Evolutionary conservation across 2,329 filamentous ascomycete species (phyloP).

Genomic region (Xylariomycetidae sp.): DNA sequence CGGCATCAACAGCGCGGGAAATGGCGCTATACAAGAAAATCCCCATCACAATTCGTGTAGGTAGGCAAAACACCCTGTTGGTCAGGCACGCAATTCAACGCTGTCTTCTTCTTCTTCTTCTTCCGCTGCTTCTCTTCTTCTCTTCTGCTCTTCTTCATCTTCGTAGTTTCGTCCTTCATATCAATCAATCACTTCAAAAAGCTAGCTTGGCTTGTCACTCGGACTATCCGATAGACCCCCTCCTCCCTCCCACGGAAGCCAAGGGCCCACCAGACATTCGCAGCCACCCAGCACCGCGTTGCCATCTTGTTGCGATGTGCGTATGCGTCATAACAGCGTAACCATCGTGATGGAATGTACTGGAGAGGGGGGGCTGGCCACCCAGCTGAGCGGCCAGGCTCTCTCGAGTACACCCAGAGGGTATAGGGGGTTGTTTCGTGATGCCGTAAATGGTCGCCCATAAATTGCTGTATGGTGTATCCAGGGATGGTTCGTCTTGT

Average conservation of each 20-base stretch:
- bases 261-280: slow-evolving; percentile 12
- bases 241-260: no score
- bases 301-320: slow-evolving; percentile 29
- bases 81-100: slow-evolving; percentile 3
- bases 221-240: no score
- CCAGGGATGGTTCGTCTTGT: slow-evolving; percentile 26
- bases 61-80: no score
- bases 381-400: slow-evolving; percentile 12
- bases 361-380: no score
- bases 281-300: slow-evolving; percentile 20
- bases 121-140: no score
- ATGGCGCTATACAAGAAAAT: no score
- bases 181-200: slow-evolving; percentile 22
- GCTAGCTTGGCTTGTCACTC: slow-evolving; percentile 19
- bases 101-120: slow-evolving; percentile 6
- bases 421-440: slow-evolving; percentile 29
- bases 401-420: slow-evolving; percentile 21
- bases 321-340: slow-evolving; percentile 32
- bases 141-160: slow-evolving; percentile 14
- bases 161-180: slow-evolving; percentile 27
- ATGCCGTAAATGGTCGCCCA: slow-evolving; percentile 32
- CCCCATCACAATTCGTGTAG: no score
- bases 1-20: no score
- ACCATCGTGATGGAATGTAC: slow-evolving; percentile 28
- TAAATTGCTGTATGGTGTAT: slow-evolving; percentile 31